Conservation (phyloP, 2,329 filamentous ascomycete species). For the Fusarium nodosum region DNA sequence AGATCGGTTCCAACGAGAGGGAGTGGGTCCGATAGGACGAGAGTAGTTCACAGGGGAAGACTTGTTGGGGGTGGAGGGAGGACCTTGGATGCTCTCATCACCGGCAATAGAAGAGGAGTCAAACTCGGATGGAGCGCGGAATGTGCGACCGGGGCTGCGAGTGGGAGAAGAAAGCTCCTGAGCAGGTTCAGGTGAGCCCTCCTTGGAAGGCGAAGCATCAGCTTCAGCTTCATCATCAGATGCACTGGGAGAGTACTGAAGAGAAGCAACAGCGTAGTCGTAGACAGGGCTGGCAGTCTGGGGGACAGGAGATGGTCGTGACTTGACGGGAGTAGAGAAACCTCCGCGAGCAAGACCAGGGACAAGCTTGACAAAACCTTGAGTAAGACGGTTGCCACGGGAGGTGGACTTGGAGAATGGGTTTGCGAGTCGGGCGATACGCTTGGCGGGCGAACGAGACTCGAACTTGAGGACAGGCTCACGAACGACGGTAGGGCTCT, state of each 20-base stretch:
- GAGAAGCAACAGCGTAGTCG: conserved; percentile 25
- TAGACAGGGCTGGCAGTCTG: conserved; percentile 28
- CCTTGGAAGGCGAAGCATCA: neutral
- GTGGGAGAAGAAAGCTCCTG: conserved; percentile 12
- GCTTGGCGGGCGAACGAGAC: conserved; percentile 53
- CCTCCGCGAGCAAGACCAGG: conserved; percentile 45
- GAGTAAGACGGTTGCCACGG: conserved; percentile 47
- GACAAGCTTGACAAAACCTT: conserved; percentile 50
- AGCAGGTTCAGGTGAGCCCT: neutral
- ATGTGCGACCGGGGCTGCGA: conserved; percentile 35
- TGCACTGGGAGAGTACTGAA: conserved; percentile 12
- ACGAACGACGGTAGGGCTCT: conserved; percentile 45
- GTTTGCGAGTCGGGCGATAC: conserved; percentile 45
- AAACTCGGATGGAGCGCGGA: conserved; percentile 37
- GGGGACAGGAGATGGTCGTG: conserved; percentile 44
- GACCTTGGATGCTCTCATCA: conserved; percentile 14
- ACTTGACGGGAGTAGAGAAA: conserved; percentile 51
- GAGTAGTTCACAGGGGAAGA: conserved; percentile 41
- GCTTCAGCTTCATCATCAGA: conserved; percentile 1
- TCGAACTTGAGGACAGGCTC: conserved; percentile 44
- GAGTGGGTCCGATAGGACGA: conserved; percentile 51
- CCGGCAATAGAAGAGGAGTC: conserved; percentile 36
- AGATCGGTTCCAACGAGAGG: conserved; percentile 46
- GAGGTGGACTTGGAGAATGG: conserved; percentile 43
- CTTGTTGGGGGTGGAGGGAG: conserved; percentile 25